phyloP scores from a whole-genome alignment of 1,139 yeast species.

The Barnettozyma hawaiiensis region DNA sequence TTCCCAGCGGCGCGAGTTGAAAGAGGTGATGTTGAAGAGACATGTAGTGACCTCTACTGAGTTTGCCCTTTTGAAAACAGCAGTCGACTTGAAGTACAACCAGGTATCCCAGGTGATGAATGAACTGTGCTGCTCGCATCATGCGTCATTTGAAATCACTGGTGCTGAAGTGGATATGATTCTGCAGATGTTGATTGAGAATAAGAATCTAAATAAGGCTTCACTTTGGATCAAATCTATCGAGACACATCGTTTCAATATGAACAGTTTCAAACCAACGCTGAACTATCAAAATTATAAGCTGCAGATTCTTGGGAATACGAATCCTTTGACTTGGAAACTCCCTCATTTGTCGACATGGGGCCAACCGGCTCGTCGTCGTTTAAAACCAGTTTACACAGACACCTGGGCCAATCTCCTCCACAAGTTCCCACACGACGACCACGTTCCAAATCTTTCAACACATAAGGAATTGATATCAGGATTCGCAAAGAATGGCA shows the following conservation, averaged over 20 bases:
- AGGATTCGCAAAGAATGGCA: slow-evolving; percentile 19
- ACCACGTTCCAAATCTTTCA: slow-evolving; percentile 13
- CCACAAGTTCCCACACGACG: slow-evolving; percentile 2
- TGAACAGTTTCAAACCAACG: slow-evolving; percentile 7
- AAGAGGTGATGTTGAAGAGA: not conserved
- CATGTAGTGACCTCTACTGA: not conserved
- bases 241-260: slow-evolving; percentile 3
- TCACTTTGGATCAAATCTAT: slow-evolving; percentile 3
- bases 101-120: slow-evolving; percentile 5
- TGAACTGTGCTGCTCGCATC: not conserved
- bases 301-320: slow-evolving; percentile 14
- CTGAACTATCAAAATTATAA: slow-evolving; percentile 15
- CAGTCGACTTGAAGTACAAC: not conserved
- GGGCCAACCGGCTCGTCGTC: not conserved
- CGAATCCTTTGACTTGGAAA: slow-evolving; percentile 12
- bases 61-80: not conserved
- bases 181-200: slow-evolving; percentile 2
- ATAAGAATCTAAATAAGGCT: slow-evolving; percentile 2
- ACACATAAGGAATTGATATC: slow-evolving; percentile 19
- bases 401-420: slow-evolving; percentile 7
- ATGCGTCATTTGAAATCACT: slow-evolving; percentile 2
- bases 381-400: not conserved
- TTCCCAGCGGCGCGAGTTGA: not conserved
- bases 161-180: slow-evolving; percentile 4
- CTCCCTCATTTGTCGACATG: not conserved